These are phyloP conservation scores for Aspergillus viridinutans DNA, from an alignment of 2,329 filamentous ascomycete species.

Conservation along the genomic window DNA sequence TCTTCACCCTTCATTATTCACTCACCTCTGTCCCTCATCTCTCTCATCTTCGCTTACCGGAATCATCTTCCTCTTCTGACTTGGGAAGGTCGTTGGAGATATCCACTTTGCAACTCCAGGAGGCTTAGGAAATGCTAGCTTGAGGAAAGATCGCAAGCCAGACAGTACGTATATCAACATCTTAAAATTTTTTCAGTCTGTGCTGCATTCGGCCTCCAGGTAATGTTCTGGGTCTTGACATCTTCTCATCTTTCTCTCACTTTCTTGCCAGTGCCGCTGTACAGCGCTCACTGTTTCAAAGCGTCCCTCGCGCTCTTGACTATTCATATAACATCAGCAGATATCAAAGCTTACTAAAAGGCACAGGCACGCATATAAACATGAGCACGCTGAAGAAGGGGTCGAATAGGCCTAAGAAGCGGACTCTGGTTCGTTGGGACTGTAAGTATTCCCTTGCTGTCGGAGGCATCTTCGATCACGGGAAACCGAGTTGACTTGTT, in stretches of 20 bases:
- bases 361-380: neutral
- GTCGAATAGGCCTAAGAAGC: slow-evolving; percentile 26
- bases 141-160: neutral
- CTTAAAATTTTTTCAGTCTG: neutral
- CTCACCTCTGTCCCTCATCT: neutral
- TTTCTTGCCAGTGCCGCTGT: neutral
- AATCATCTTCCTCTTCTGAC: neutral
- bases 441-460: slow-evolving; percentile 25
- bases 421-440: slow-evolving; percentile 41
- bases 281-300: neutral
- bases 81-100: neutral
- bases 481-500: neutral
- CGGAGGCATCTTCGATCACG: neutral
- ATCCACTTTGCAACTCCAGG: neutral
- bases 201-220: neutral
- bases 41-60: neutral
- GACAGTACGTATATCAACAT: neutral
- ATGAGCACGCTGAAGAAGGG: slow-evolving; percentile 9
- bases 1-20: neutral
- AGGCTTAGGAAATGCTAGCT: neutral
- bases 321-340: neutral
- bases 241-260: neutral
- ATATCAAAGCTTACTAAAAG: neutral
- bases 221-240: neutral
- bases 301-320: neutral